These are phyloP conservation scores for Suillus hirtellus DNA, from an alignment of 768 basidiomycete genomes.

Conservation along the genomic window DNA sequence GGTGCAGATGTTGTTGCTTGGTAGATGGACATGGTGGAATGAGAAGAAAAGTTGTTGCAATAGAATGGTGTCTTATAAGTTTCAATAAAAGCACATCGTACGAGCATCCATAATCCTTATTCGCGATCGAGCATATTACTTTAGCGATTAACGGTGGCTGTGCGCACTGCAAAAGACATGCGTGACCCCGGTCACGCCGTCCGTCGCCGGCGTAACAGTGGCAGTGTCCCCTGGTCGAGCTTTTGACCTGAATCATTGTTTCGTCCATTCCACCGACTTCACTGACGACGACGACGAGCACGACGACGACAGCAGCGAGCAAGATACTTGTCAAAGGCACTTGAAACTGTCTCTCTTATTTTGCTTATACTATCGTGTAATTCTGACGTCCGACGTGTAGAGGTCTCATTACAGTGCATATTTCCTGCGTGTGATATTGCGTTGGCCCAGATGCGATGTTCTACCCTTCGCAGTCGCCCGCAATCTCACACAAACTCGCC, in stretches of 20 bases:
- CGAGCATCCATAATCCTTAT: constrained; percentile 10
- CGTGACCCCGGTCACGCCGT: constrained; percentile 12
- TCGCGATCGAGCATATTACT: constrained; percentile 8
- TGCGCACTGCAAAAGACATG: constrained; percentile 8
- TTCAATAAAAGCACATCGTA: constrained; percentile 14
- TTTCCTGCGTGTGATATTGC: constrained; percentile 9
- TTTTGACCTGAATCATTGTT: constrained; percentile 5
- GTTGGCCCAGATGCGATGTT: constrained; percentile 62
- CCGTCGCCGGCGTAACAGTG: constrained; percentile 1
- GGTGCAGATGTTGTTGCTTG: constrained; percentile 91
- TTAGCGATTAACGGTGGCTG: constrained; percentile 20
- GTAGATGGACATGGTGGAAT: constrained; percentile 54
- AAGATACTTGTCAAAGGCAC: constrained; percentile 19
- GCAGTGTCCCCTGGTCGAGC: constrained; percentile 12
- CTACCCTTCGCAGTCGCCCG: constrained; percentile 83
- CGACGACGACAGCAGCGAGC: constrained; percentile 13
- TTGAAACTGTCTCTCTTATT: constrained; percentile 19
- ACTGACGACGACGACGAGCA: constrained; percentile 19
- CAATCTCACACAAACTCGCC: constrained; percentile 73
- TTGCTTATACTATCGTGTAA: constrained; percentile 4
- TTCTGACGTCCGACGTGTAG: constrained; percentile 6
- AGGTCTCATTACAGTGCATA: constrained; percentile 1
- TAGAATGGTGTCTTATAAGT: constrained; percentile 12
- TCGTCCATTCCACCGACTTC: neutral
- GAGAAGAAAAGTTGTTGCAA: constrained; percentile 2